Percentiles rank a stretch among this genome's conserved stretches.
Evolutionary conservation across 768 basidiomycete genomes (phyloP).

Genomic region (Boletus rubescentipes): DNA sequence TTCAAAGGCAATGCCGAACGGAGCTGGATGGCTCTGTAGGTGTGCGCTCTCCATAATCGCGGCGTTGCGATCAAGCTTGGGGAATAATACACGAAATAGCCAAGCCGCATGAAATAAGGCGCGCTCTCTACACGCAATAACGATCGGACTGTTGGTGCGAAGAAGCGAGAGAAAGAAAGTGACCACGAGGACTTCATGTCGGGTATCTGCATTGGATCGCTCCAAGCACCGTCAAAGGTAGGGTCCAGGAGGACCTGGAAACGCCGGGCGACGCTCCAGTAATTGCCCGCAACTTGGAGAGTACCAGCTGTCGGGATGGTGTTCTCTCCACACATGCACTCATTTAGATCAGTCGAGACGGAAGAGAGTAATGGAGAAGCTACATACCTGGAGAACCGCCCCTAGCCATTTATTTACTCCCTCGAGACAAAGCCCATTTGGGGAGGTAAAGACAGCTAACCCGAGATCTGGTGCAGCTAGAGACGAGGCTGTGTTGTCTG

Average conservation of each 20-base stretch:
- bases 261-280: conserved; percentile 21
- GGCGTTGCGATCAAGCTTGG: conserved; percentile 26
- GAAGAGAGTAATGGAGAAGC: not conserved
- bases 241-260: conserved; percentile 22
- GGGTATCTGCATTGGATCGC: conserved; percentile 37
- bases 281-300: conserved; percentile 13
- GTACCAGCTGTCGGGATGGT: not conserved
- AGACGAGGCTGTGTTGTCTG: conserved; percentile 20
- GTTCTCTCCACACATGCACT: not conserved
- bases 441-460: conserved; percentile 1
- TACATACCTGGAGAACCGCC: conserved; percentile 5
- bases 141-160: conserved; percentile 35
- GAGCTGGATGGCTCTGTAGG: conserved; percentile 23
- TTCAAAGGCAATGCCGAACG: conserved; percentile 29
- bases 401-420: not conserved
- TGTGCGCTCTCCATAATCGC: conserved; percentile 30
- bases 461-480: conserved; percentile 9
- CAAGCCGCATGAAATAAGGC: conserved; percentile 32
- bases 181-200: conserved; percentile 37
- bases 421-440: conserved; percentile 1
- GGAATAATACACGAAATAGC: conserved; percentile 29
- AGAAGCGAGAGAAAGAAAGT: conserved; percentile 31
- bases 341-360: not conserved
- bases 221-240: conserved; percentile 28
- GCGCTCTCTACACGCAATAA: conserved; percentile 33